Conservation (phyloP, 1,139 yeast genomes). For the Geotrichum citri-aurantii region DNA sequence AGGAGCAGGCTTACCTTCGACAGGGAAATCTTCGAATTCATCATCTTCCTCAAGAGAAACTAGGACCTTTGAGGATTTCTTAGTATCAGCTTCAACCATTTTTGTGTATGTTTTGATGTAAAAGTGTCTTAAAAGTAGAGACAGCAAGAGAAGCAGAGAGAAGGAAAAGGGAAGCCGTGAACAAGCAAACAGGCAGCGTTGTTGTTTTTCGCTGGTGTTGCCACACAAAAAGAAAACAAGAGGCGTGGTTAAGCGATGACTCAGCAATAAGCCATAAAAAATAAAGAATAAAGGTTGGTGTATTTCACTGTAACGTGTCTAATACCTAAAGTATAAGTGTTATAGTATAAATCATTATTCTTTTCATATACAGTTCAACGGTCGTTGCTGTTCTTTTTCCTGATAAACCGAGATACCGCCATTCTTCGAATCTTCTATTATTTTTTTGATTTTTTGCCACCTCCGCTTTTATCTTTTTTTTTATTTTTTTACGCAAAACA, state of each 20-base stretch:
- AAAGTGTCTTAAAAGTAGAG: not conserved
- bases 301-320: not conserved
- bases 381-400: too few species aligned
- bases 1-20: constrained; percentile 55
- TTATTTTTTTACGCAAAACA: not conserved
- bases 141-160: not conserved
- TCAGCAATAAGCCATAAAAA: not conserved
- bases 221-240: not conserved
- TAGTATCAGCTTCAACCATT: constrained; percentile 12
- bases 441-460: not conserved
- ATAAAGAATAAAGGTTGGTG: too few species aligned
- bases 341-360: too few species aligned
- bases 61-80: constrained; percentile 31
- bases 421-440: too few species aligned
- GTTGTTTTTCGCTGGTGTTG: not conserved
- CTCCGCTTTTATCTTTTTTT: not conserved
- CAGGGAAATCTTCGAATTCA: constrained; percentile 93
- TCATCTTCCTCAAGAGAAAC: constrained; percentile 83
- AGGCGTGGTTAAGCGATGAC: not conserved
- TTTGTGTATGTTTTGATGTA: not conserved
- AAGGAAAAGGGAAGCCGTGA: not conserved
- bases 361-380: too few species aligned
- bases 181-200: not conserved
- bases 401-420: too few species aligned
- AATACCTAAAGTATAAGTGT: not conserved